Percentiles rank a stretch among this genome's conserved stretches.
phyloP scores from a whole-genome alignment of 1,284 basidiomycete species.

The Schizophyllum commune region DNA sequence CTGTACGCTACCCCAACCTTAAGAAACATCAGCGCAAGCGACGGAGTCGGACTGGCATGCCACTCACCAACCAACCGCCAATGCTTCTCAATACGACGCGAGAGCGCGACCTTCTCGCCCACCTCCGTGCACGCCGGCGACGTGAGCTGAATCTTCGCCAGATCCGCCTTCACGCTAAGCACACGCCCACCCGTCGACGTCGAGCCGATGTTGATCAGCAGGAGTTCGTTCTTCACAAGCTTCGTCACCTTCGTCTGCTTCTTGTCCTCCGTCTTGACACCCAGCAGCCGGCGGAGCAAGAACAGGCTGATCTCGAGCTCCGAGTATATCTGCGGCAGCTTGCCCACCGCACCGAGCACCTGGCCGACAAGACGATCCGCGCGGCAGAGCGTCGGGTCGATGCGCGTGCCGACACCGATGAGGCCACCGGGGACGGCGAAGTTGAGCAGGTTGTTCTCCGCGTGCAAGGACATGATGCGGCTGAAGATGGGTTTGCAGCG shows the following conservation, averaged over 20 bases:
- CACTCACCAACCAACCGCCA: slow-evolving; percentile 82
- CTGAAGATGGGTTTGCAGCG: slow-evolving; percentile 93
- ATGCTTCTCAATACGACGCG: slow-evolving; percentile 93
- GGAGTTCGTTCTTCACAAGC: slow-evolving; percentile 86
- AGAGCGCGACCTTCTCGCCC: slow-evolving; percentile 92
- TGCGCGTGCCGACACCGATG: slow-evolving; percentile 96
- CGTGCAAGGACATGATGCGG: slow-evolving; percentile 85
- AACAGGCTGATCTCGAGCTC: slow-evolving; percentile 90
- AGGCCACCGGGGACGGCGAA: slow-evolving; percentile 97
- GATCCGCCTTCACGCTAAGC: slow-evolving; percentile 84
- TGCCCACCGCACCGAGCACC: slow-evolving; percentile 90
- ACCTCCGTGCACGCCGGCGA: slow-evolving; percentile 91
- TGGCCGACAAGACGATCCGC: slow-evolving; percentile 96
- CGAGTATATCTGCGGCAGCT: slow-evolving; percentile 75
- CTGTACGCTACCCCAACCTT: slow-evolving; percentile 48
- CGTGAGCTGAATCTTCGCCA: slow-evolving; percentile 88
- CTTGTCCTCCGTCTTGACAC: slow-evolving; percentile 97
- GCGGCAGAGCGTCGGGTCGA: slow-evolving; percentile 94
- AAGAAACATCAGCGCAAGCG: slow-evolving; percentile 2
- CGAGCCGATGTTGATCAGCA: slow-evolving; percentile 92
- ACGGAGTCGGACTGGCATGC: neutral
- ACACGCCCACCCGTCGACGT: slow-evolving; percentile 93
- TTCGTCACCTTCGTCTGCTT: slow-evolving; percentile 97
- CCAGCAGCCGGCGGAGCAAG: slow-evolving; percentile 90
- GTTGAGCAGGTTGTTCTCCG: slow-evolving; percentile 90